Conservation (phyloP, 495 filamentous ascomycete species). For the Chlorociboria aeruginascens region DNA sequence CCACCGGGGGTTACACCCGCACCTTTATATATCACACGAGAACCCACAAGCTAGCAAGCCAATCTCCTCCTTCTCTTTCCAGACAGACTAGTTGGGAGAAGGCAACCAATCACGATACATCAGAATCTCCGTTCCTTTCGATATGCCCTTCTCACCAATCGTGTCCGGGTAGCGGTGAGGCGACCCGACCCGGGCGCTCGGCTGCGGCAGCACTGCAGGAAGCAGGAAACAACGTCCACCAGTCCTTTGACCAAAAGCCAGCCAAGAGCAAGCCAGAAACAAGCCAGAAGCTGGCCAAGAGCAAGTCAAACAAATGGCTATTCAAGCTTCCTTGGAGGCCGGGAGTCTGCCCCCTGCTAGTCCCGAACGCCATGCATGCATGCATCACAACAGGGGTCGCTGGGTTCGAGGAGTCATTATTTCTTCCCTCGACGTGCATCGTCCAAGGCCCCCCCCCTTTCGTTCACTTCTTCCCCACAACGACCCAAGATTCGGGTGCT, state of each 20-base stretch:
- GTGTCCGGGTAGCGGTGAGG: background rate
- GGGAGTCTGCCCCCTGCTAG: constrained; percentile 3
- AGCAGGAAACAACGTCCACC: too few species aligned
- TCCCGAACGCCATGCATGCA: background rate
- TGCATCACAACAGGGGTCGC: background rate
- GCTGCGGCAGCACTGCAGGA: constrained; percentile 4
- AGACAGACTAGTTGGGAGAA: background rate
- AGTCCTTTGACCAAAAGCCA: too few species aligned
- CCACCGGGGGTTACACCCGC: too few species aligned
- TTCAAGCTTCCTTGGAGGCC: constrained; percentile 2
- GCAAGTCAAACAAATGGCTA: background rate
- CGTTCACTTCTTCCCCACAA: constrained; percentile 8
- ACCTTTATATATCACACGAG: too few species aligned
- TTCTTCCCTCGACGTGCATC: background rate
- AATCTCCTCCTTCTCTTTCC: too few species aligned
- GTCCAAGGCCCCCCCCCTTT: too few species aligned
- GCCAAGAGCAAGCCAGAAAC: background rate
- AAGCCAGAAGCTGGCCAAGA: too few species aligned
- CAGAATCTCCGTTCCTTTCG: background rate
- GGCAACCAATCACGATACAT: background rate
- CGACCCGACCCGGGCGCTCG: constrained; percentile 5
- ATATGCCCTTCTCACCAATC: background rate
- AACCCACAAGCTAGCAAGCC: too few species aligned
- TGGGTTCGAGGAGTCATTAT: constrained; percentile 12
- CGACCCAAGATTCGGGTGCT: background rate